These are phyloP conservation scores for Coprinopsis marcescibilis DNA, from an alignment of 768 basidiomycete genomes.

Conservation along the genomic window DNA sequence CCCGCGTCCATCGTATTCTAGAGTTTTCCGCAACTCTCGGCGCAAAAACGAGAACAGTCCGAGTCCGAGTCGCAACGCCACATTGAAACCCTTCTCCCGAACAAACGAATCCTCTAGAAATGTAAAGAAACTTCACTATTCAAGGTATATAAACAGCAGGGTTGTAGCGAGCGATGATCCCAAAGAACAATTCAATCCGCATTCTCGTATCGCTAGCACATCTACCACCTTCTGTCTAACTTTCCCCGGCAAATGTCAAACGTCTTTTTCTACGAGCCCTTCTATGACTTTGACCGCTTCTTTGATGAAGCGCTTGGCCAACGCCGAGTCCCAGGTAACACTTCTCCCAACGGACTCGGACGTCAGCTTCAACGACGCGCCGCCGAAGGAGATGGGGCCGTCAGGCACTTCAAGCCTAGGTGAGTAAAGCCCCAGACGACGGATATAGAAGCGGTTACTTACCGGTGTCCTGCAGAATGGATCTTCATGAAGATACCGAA, in stretches of 20 bases:
- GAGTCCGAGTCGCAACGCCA: too few species aligned
- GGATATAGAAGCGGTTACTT: neutral
- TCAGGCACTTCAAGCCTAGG: constrained; percentile 24
- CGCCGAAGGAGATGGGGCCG: constrained; percentile 11
- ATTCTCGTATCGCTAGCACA: constrained; percentile 12
- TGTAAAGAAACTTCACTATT: too few species aligned
- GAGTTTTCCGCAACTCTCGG: too few species aligned
- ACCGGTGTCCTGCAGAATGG: constrained; percentile 31
- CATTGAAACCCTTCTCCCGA: too few species aligned
- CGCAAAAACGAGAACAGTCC: too few species aligned
- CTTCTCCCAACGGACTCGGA: neutral
- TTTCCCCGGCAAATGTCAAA: neutral
- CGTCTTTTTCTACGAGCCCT: constrained; percentile 1
- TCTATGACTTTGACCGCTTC: constrained; percentile 34
- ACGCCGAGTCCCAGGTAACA: constrained; percentile 12
- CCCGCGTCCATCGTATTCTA: too few species aligned
- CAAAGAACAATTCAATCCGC: constrained; percentile 9
- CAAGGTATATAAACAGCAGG: too few species aligned
- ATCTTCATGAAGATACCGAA: constrained; percentile 40
- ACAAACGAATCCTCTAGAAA: too few species aligned
- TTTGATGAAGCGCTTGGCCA: constrained; percentile 25
- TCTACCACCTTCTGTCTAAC: constrained; percentile 9
- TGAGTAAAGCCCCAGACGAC: constrained; percentile 8
- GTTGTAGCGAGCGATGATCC: neutral
- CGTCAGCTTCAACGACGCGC: constrained; percentile 7